phyloP scores from a whole-genome alignment of 2,329 filamentous ascomycete species.

The Scytalidium sp. region DNA sequence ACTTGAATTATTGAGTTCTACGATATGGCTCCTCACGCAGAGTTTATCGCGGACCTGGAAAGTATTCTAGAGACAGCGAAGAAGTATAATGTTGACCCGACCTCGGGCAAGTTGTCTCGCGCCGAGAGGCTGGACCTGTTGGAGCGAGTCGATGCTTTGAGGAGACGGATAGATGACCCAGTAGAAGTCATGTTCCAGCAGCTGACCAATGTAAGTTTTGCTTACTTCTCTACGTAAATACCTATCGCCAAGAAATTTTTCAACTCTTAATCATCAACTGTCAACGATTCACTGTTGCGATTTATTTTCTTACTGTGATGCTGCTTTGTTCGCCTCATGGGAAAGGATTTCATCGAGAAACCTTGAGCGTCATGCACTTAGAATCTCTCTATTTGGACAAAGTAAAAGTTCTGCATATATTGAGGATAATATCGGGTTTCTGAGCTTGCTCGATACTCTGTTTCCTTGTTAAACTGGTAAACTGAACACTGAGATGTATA shows the following conservation, averaged over 20 bases:
- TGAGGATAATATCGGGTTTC: no score
- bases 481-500: constrained; percentile 1
- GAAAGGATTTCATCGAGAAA: no score
- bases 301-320: no score
- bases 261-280: no score
- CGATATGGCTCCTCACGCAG: constrained; percentile 9
- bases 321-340: no score
- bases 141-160: constrained; percentile 13
- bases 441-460: no score
- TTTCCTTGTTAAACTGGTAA: not conserved
- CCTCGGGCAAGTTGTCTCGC: constrained; percentile 4
- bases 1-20: not conserved
- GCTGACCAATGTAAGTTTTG: constrained; percentile 19
- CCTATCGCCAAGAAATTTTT: no score
- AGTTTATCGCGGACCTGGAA: constrained; percentile 13
- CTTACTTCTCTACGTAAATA: no score
- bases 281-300: no score
- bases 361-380: no score
- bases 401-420: no score
- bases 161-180: constrained; percentile 21
- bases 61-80: constrained; percentile 13
- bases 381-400: no score
- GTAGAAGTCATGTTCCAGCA: constrained; percentile 25
- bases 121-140: constrained; percentile 9
- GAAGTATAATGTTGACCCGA: constrained; percentile 8